These are phyloP conservation scores for Camellia japonica DNA, from an alignment of 148 eudicot species.

Conservation along the genomic window DNA sequence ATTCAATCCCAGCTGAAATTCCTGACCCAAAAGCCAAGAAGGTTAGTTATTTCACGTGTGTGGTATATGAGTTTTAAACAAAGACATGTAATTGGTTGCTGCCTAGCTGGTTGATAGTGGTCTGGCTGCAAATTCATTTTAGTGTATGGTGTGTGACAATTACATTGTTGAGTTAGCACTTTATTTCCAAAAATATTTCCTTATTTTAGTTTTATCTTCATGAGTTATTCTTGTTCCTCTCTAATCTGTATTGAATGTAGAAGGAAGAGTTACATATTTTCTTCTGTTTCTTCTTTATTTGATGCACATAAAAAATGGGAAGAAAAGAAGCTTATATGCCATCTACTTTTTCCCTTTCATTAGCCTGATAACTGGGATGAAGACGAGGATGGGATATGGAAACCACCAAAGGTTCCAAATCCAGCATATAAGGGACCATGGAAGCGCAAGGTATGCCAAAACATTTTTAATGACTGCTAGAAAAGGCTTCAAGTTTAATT, in stretches of 20 bases:
- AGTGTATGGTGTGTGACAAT: neutral
- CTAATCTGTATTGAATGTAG: neutral
- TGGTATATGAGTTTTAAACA: neutral
- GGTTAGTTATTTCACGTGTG: conserved; percentile 42
- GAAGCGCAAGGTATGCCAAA: conserved; percentile 70
- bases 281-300: neutral
- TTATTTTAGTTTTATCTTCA: neutral
- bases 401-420: conserved; percentile 76
- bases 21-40: conserved; percentile 90
- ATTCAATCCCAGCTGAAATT: conserved; percentile 78
- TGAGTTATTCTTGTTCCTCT: neutral
- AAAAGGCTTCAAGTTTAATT: neutral
- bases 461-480: neutral
- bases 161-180: neutral
- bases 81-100: neutral
- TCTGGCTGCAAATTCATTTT: conserved; percentile 8
- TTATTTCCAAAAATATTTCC: neutral
- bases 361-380: conserved; percentile 95
- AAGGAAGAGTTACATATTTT: neutral
- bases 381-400: conserved; percentile 97
- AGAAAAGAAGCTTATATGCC: neutral
- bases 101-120: neutral
- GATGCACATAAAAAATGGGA: neutral
- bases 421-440: conserved; percentile 97
- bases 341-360: neutral